phyloP scores from a whole-genome alignment of 1,284 basidiomycete species.

The Naganishia cerealis region DNA sequence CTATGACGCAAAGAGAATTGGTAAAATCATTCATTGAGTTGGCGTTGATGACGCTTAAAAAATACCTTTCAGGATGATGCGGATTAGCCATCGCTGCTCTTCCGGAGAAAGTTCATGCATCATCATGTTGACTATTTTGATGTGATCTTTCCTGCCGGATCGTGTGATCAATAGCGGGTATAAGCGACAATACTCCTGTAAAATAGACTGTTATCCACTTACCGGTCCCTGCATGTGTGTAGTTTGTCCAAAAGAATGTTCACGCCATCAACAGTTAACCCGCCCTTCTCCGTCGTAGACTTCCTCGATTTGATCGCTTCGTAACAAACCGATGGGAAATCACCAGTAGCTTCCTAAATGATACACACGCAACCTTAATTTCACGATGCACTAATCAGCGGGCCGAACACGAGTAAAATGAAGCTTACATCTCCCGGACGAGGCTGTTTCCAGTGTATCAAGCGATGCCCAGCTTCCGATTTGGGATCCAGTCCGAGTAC shows the following conservation, averaged over 20 bases:
- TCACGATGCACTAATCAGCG: not conserved
- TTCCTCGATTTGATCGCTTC: conserved; percentile 78
- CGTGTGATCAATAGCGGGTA: not conserved
- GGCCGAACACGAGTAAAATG: conserved; percentile 35
- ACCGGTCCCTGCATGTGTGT: conserved; percentile 35
- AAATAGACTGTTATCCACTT: conserved; percentile 35
- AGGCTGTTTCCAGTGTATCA: conserved; percentile 88
- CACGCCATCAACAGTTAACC: conserved; percentile 71
- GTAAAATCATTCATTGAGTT: not conserved
- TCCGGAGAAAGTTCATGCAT: conserved; percentile 74
- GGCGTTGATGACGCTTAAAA: not conserved
- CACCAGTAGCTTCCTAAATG: conserved; percentile 59
- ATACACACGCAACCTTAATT: not conserved
- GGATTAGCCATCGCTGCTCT: conserved; percentile 87
- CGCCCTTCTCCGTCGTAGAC: conserved; percentile 65
- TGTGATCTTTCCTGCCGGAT: conserved; percentile 66
- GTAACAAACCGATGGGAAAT: conserved; percentile 79
- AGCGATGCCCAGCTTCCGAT: conserved; percentile 72
- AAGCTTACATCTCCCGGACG: conserved; percentile 30
- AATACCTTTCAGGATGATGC: conserved; percentile 80
- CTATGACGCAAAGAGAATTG: conserved; percentile 37
- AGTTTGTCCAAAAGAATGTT: conserved; percentile 77
- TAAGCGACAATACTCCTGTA: not conserved
- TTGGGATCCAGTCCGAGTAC: conserved; percentile 75
- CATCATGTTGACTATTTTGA: conserved; percentile 69